Conservation (phyloP, 2,329 filamentous ascomycete species). For the Xylaria sp. region DNA sequence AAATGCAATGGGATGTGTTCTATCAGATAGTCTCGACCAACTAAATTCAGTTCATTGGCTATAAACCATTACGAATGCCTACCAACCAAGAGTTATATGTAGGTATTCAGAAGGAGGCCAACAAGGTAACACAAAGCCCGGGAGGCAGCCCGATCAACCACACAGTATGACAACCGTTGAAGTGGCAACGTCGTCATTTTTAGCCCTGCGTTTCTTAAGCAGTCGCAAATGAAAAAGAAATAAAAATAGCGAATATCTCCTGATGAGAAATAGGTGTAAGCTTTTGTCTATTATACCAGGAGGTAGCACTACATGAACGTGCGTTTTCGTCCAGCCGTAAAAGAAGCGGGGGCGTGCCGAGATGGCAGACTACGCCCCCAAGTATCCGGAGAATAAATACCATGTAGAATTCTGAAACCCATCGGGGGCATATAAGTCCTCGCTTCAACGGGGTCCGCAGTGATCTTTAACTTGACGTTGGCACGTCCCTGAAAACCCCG, state of each 20-base stretch:
- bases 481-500: conserved; percentile 22
- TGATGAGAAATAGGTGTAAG: not conserved
- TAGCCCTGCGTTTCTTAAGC: not conserved
- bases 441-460: conserved; percentile 14
- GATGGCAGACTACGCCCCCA: not conserved
- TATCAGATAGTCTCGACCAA: conserved; percentile 3
- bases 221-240: not conserved
- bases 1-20: conserved; percentile 6
- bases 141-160: not conserved
- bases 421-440: conserved; percentile 1
- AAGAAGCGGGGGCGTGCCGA: conserved; percentile 16
- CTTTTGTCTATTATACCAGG: not conserved
- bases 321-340: conserved; percentile 11
- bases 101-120: not conserved
- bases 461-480: conserved; percentile 4
- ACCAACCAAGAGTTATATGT: not conserved
- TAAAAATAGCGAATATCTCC: not conserved
- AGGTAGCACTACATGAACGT: conserved; percentile 9
- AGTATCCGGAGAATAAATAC: conserved; percentile 1
- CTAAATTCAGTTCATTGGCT: conserved; percentile 1
- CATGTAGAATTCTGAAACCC: conserved; percentile 19
- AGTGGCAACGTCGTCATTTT: conserved; percentile 7
- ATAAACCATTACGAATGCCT: not conserved
- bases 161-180: not conserved
- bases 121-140: not conserved